Base-by-base conservation (phyloP, 1,284 basidiomycete species). In the Ganoderma leucocontextum region DNA sequence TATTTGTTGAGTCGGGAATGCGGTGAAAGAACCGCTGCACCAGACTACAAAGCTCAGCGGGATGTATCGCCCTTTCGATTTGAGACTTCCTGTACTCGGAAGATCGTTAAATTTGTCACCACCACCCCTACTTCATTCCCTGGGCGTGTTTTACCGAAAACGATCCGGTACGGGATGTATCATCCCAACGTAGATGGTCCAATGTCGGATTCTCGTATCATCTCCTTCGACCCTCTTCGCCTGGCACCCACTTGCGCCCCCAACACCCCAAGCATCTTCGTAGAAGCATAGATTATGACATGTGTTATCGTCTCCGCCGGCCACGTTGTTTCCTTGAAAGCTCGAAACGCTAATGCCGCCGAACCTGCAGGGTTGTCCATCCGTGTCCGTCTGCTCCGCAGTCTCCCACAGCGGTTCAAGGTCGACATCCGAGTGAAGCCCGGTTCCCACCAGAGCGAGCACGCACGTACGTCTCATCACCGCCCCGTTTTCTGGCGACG, bases 391-490 rank as follows among this genome's bases (percentile, higher is more conserved):
- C 86, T 99, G 12, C 83, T 99, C 65, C 89, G 98, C 47, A 92
- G 95, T 62, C 87, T 99, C 13, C 98, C 98, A 1, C 88, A 91
- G 63, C 89, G 96, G 36, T 99, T 95, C 86, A 97, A 99, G 78
- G 90, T 99, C 35, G 96, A 99, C 80, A 96, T 99, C 68, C 87
- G 89, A 52, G 91, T 99, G 60, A 95, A 97, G 76, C 91, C 94
- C 44, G 97, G 97, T 4, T 97, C 96, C 0, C 98, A 99, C 83
- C 95, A 98, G 80, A 96, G 93, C 77, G 97, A 98, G 78, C 87
- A 92, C 71, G 92, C 96, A 63, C 88, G 95, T 94, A 72, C 58
- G 88, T 75, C 13, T 19, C 44, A 41, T 22, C 35, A 38, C 19
- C n/a, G 13, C 38, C 13, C 12, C 22, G 8, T 15, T 9, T 19